Conservation (phyloP, 352 stramenopile genomes). For the Globisporangium lucens region DNA sequence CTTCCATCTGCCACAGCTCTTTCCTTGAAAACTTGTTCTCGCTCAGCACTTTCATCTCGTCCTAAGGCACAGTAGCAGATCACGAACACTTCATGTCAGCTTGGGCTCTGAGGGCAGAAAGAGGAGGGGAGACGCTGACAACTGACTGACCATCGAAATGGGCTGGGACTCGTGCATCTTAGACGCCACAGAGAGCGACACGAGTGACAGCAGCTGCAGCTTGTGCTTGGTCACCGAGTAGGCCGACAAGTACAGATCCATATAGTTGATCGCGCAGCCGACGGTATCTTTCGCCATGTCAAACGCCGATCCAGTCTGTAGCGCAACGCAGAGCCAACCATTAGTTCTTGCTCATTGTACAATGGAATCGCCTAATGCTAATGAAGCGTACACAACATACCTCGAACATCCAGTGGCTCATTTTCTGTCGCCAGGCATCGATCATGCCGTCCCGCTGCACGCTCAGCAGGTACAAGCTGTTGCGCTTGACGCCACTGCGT, state of each 20-base stretch:
- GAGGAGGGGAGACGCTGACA: not conserved
- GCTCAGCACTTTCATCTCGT: slow-evolving; percentile 47
- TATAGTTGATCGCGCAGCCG: slow-evolving; percentile 13
- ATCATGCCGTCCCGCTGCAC: slow-evolving; percentile 44
- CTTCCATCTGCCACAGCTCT: slow-evolving; percentile 36
- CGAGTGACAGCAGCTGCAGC: slow-evolving; percentile 16
- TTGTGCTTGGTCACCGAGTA: slow-evolving; percentile 17
- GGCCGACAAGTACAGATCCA: slow-evolving; percentile 15
- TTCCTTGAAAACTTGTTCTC: slow-evolving; percentile 42
- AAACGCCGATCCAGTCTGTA: slow-evolving; percentile 15
- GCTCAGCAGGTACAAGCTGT: slow-evolving; percentile 23
- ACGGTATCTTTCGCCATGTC: slow-evolving; percentile 19
- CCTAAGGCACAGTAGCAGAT: slow-evolving; percentile 13
- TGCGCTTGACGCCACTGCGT: slow-evolving; percentile 2
- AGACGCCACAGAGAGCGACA: slow-evolving; percentile 14
- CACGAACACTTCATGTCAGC: not conserved
- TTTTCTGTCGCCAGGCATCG: slow-evolving; percentile 39
- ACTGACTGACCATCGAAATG: slow-evolving; percentile 14
- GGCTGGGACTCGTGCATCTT: slow-evolving; percentile 19
- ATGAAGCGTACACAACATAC: slow-evolving; percentile 5
- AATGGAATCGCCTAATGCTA: no score
- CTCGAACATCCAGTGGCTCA: slow-evolving; percentile 52
- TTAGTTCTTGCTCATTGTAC: not conserved
- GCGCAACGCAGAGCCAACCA: not conserved
- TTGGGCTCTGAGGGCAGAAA: not conserved